phyloP scores from a whole-genome alignment of 2,329 filamentous ascomycete genomes.

The Thielaviopsis punctulata region DNA sequence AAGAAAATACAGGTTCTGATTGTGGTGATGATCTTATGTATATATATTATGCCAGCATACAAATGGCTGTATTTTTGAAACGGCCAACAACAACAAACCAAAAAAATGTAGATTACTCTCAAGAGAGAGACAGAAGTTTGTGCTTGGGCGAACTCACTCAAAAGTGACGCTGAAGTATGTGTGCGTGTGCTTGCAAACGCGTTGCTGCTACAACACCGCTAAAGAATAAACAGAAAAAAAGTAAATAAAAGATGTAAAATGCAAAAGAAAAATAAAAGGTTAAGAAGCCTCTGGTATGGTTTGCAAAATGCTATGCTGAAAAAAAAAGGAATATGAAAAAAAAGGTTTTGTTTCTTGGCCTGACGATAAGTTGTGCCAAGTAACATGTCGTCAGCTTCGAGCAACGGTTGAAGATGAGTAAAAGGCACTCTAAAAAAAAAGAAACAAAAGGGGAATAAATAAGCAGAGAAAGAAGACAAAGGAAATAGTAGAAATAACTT shows the following conservation, averaged over 20 bases:
- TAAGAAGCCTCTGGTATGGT: neutral
- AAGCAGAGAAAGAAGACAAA: neutral
- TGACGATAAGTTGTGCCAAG: neutral
- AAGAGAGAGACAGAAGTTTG: neutral
- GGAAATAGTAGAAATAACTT: neutral
- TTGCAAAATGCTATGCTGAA: slow-evolving; percentile 1
- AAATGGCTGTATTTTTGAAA: neutral
- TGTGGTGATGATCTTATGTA: no score
- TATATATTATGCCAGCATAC: neutral
- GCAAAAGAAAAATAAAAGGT: neutral
- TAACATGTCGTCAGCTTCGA: neutral
- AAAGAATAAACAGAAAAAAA: neutral
- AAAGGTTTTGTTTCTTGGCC: neutral
- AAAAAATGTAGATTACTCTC: neutral
- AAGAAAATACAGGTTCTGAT: no score
- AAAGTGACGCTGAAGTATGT: neutral
- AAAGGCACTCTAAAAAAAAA: neutral
- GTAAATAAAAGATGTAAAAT: slow-evolving; percentile 1
- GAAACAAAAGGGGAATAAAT: neutral
- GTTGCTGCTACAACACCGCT: neutral
- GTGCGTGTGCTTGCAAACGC: no score
- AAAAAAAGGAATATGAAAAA: neutral
- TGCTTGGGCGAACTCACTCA: neutral
- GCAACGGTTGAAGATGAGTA: neutral
- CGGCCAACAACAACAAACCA: neutral